A percentile compares a stretch with the other conserved stretches of the same genome.
phyloP scores from a whole-genome alignment of 768 basidiomycete species.

The Mrakia frigida region DNA sequence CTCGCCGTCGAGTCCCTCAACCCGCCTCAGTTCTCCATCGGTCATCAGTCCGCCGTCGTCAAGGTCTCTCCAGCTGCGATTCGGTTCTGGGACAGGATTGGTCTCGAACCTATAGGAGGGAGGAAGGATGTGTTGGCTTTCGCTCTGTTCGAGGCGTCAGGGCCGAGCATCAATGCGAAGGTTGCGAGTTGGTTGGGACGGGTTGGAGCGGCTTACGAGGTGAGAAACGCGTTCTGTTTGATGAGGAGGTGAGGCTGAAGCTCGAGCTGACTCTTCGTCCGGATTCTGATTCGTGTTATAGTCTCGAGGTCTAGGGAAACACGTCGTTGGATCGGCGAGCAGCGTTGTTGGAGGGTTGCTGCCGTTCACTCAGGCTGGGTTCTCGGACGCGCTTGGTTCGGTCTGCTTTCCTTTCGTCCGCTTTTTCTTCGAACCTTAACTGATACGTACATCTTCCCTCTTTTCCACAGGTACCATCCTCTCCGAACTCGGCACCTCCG shows the following conservation, averaged over 20 bases:
- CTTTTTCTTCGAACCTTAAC: conserved; percentile 46
- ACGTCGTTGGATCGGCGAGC: conserved; percentile 54
- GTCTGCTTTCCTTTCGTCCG: conserved; percentile 38
- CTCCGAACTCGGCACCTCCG: conserved; percentile 45
- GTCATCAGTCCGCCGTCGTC: conserved; percentile 64
- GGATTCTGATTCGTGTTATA: conserved; percentile 37
- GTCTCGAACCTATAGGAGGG: conserved; percentile 64
- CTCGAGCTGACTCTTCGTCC: not conserved
- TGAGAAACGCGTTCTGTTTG: conserved; percentile 48
- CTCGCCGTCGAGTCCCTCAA: conserved; percentile 43
- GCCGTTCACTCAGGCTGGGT: conserved; percentile 61
- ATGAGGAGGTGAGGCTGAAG: not conserved
- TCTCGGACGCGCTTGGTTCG: conserved; percentile 63
- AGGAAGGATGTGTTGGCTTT: conserved; percentile 65
- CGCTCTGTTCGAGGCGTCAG: conserved; percentile 56
- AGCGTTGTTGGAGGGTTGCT: conserved; percentile 58
- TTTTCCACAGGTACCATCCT: conserved; percentile 38
- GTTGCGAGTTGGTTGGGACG: conserved; percentile 55
- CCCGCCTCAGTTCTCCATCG: conserved; percentile 59
- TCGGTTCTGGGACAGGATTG: conserved; percentile 81
- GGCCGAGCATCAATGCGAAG: conserved; percentile 52
- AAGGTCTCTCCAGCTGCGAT: conserved; percentile 65
- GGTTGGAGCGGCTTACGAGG: conserved; percentile 56
- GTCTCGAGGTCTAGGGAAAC: conserved; percentile 57
- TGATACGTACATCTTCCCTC: not conserved